Evolutionary conservation across 2,329 filamentous ascomycete genomes (phyloP).

Genomic region (Metarhizium album): DNA sequence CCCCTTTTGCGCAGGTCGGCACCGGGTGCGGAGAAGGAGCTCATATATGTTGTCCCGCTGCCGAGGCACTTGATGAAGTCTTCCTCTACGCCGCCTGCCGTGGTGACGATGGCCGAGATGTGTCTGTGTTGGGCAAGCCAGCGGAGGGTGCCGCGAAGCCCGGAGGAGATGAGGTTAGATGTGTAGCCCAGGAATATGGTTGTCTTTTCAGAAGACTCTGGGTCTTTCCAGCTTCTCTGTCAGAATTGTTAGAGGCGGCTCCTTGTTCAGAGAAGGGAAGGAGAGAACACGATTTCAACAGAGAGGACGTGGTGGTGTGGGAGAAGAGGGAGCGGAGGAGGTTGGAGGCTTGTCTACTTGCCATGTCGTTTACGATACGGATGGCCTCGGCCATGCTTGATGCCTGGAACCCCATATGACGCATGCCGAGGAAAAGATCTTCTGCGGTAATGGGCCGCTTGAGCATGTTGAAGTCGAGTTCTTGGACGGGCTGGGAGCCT

Average conservation of each 20-base stretch:
- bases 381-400: slow-evolving; percentile 75
- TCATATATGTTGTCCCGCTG: slow-evolving; percentile 66
- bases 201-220: slow-evolving; percentile 66
- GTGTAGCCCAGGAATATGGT: slow-evolving; percentile 98
- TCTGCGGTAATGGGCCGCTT: slow-evolving; percentile 71
- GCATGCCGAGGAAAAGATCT: slow-evolving; percentile 73
- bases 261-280: no score
- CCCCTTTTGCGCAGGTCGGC: slow-evolving; percentile 72
- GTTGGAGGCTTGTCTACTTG: slow-evolving; percentile 31
- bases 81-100: slow-evolving; percentile 90
- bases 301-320: neutral
- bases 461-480: slow-evolving; percentile 84
- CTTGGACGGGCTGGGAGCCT: slow-evolving; percentile 69
- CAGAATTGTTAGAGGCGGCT: slow-evolving; percentile 4
- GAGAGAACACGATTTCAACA: neutral
- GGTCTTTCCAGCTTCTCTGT: slow-evolving; percentile 66
- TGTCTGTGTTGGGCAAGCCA: slow-evolving; percentile 91
- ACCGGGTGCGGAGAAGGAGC: slow-evolving; percentile 69
- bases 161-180: slow-evolving; percentile 94
- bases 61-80: slow-evolving; percentile 98
- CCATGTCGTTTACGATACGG: slow-evolving; percentile 92
- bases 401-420: slow-evolving; percentile 66
- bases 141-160: slow-evolving; percentile 79
- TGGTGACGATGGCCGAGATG: slow-evolving; percentile 87
- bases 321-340: no score